These are phyloP conservation scores for Starmerella lactis-condensi DNA, from an alignment of 805 yeast species.

Conservation along the genomic window DNA sequence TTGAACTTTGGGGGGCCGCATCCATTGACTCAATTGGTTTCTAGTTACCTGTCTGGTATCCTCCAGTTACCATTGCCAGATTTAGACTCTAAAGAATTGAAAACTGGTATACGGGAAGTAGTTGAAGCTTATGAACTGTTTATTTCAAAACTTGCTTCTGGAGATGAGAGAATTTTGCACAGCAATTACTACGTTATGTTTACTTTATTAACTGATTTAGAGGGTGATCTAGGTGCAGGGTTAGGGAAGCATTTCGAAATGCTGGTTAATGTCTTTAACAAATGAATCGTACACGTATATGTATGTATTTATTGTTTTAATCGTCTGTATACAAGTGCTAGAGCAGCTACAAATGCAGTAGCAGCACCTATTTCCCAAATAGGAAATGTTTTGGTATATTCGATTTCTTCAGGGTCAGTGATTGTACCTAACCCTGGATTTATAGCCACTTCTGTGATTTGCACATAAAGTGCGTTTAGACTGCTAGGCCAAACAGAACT, in stretches of 20 bases:
- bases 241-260: slow-evolving; percentile 30
- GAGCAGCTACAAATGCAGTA: slow-evolving; percentile 5
- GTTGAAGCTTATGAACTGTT: slow-evolving; percentile 65
- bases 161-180: slow-evolving; percentile 48
- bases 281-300: background rate
- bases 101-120: slow-evolving; percentile 46
- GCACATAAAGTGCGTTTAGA: slow-evolving; percentile 64
- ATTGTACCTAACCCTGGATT: slow-evolving; percentile 58
- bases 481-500: slow-evolving; percentile 83
- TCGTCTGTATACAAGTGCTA: slow-evolving; percentile 1
- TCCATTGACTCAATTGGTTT: slow-evolving; percentile 60
- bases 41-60: slow-evolving; percentile 52
- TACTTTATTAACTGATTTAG: slow-evolving; percentile 34
- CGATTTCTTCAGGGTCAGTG: slow-evolving; percentile 34
- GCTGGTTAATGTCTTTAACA: slow-evolving; percentile 30
- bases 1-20: slow-evolving; percentile 27
- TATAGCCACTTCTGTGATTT: slow-evolving; percentile 73
- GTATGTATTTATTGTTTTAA: background rate
- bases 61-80: slow-evolving; percentile 32
- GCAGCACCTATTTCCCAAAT: slow-evolving; percentile 49
- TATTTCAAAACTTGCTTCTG: slow-evolving; percentile 31
- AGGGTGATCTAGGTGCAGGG: slow-evolving; percentile 27
- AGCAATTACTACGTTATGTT: slow-evolving; percentile 48
- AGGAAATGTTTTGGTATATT: slow-evolving; percentile 31
- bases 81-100: slow-evolving; percentile 50